Percentiles rank a stretch among this genome's conserved stretches.
phyloP scores from a whole-genome alignment of 352 stramenopile genomes.

The Phytopythium helicoides region DNA sequence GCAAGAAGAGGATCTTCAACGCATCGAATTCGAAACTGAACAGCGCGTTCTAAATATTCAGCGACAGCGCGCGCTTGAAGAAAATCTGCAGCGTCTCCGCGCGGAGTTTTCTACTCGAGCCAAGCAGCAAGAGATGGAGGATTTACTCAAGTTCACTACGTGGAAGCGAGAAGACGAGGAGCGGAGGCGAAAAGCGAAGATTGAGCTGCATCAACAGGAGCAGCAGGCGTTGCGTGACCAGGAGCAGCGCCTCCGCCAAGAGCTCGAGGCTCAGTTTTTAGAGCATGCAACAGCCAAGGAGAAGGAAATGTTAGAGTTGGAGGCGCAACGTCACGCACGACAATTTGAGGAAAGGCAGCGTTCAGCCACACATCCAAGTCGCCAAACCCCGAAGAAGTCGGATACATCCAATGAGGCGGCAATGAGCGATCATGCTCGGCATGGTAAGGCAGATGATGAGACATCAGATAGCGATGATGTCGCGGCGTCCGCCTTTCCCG shows the following conservation, averaged over 20 bases:
- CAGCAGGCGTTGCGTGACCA: slow-evolving; percentile 42
- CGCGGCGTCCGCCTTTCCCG: not conserved
- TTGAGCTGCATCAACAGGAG: slow-evolving; percentile 34
- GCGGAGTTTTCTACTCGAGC: slow-evolving; percentile 67
- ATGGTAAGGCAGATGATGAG: no score
- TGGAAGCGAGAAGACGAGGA: slow-evolving; percentile 75
- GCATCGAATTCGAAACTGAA: slow-evolving; percentile 70
- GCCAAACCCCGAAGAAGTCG: not conserved
- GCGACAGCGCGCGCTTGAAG: slow-evolving; percentile 60
- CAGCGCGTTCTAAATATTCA: slow-evolving; percentile 59
- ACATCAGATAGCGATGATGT: not conserved
- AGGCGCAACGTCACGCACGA: slow-evolving; percentile 27
- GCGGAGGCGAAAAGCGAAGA: slow-evolving; percentile 26
- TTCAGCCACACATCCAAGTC: no score
- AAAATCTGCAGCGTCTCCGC: slow-evolving; percentile 60
- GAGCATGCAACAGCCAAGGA: slow-evolving; percentile 41
- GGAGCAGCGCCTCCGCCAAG: slow-evolving; percentile 52
- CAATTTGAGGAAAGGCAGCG: slow-evolving; percentile 17
- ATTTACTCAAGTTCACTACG: slow-evolving; percentile 65
- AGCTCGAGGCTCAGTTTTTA: slow-evolving; percentile 46
- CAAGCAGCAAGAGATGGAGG: slow-evolving; percentile 70
- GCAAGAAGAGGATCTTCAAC: slow-evolving; percentile 75
- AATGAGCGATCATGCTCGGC: no score
- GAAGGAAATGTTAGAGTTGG: slow-evolving; percentile 40
- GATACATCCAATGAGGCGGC: no score